A percentile compares a stretch with the other conserved stretches of the same genome.
Conservation (phyloP, 768 basidiomycete species). For the Phylloporus arenicola region DNA sequence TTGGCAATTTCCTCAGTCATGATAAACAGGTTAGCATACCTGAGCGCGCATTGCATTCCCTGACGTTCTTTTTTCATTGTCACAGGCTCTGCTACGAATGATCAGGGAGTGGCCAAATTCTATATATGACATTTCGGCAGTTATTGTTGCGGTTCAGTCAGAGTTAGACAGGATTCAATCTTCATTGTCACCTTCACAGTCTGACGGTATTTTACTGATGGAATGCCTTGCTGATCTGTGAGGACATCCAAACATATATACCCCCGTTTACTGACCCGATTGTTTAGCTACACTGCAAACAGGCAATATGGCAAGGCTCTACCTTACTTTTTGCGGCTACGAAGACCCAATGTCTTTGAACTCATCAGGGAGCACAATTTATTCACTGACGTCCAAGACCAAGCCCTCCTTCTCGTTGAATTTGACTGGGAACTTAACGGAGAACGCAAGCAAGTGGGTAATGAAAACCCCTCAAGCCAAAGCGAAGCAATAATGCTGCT, state of each 20-base stretch:
- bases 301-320: conserved; percentile 93
- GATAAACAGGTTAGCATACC: conserved; percentile 56
- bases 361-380: conserved; percentile 91
- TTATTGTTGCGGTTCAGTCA: conserved; percentile 83
- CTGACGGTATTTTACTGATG: conserved; percentile 68
- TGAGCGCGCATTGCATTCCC: neutral
- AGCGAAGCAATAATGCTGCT: conserved; percentile 82
- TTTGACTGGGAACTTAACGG: conserved; percentile 87
- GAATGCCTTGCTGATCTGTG: conserved; percentile 91
- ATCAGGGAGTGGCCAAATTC: conserved; percentile 86
- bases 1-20: conserved; percentile 77
- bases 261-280: neutral
- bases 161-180: conserved; percentile 65
- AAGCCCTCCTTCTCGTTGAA: conserved; percentile 86
- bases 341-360: conserved; percentile 87
- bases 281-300: conserved; percentile 71
- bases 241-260: conserved; percentile 14
- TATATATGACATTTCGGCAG: conserved; percentile 83
- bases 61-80: neutral
- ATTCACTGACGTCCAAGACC: conserved; percentile 92
- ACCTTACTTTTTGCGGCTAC: conserved; percentile 81
- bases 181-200: conserved; percentile 41
- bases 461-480: conserved; percentile 37
- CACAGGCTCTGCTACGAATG: conserved; percentile 66
- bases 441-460: conserved; percentile 42